phyloP scores from a whole-genome alignment of 192 early-diverging fungal genomes.

The Paraglomus occultum region DNA sequence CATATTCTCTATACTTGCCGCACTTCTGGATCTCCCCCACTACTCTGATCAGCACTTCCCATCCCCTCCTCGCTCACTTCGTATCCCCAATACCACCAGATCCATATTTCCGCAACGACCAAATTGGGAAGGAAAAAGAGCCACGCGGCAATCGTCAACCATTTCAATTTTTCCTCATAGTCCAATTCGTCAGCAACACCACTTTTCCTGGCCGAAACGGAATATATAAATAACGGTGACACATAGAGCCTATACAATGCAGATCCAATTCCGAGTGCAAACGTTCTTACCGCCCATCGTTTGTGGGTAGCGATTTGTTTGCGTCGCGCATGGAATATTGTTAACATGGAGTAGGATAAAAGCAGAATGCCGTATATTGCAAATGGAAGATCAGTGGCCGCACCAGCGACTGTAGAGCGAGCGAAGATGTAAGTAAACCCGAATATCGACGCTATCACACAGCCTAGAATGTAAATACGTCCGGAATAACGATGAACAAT shows the following conservation, averaged over 20 bases:
- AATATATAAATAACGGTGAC: neutral
- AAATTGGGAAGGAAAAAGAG: conserved; percentile 8
- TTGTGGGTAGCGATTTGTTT: neutral
- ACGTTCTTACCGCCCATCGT: conserved; percentile 8
- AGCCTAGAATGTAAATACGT: conserved; percentile 1
- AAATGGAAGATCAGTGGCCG: neutral
- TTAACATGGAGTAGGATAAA: neutral
- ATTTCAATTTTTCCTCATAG: neutral
- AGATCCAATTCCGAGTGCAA: neutral
- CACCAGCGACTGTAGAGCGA: neutral
- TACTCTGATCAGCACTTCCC: no score
- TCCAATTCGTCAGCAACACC: neutral
- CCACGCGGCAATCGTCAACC: neutral
- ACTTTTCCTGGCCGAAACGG: neutral
- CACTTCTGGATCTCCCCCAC: no score
- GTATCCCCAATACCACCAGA: neutral
- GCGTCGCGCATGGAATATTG: neutral
- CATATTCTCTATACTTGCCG: no score
- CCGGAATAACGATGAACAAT: neutral
- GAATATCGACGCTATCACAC: neutral
- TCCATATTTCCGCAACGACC: neutral
- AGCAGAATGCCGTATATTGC: conserved; percentile 2
- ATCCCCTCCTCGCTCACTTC: no score
- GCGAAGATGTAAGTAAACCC: neutral
- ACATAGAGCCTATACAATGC: conserved; percentile 1